phyloP scores from a whole-genome alignment of 129 eudicot genomes.

The Logfia minima region DNA sequence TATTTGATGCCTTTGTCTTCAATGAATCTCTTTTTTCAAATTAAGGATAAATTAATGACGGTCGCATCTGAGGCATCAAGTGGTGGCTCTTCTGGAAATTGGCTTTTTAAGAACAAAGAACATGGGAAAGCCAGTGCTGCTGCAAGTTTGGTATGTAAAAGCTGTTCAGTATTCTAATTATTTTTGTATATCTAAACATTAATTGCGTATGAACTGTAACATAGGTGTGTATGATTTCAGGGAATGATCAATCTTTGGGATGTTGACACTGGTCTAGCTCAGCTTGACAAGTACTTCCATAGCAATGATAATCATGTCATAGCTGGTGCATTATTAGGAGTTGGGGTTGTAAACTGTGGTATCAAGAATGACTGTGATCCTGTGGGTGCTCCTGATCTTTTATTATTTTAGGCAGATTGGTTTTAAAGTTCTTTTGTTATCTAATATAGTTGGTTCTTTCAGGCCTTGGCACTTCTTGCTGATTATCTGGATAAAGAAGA shows the following conservation, averaged over 20 bases:
- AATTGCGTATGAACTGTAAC: not conserved
- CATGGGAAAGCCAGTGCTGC: slow-evolving; percentile 99
- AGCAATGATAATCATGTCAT: slow-evolving; percentile 84
- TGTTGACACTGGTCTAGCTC: slow-evolving; percentile 96
- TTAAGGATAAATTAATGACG: slow-evolving; percentile 96
- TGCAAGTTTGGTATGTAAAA: slow-evolving; percentile 88
- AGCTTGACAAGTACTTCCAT: slow-evolving; percentile 91
- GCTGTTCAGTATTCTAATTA: not conserved
- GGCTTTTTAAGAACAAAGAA: slow-evolving; percentile 98
- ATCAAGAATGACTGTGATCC: slow-evolving; percentile 97
- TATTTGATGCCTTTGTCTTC: not conserved
- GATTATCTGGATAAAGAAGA: slow-evolving; percentile 90
- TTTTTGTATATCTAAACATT: not conserved
- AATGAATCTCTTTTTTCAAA: not conserved
- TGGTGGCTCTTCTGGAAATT: slow-evolving; percentile 77
- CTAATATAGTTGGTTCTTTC: slow-evolving; percentile 7
- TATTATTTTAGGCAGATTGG: not conserved
- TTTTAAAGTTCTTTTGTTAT: not conserved
- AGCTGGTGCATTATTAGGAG: slow-evolving; percentile 93
- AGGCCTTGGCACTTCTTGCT: slow-evolving; percentile 95
- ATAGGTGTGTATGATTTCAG: slow-evolving; percentile 31
- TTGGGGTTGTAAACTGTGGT: slow-evolving; percentile 88
- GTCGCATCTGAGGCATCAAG: slow-evolving; percentile 70
- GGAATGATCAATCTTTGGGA: slow-evolving; percentile 99
- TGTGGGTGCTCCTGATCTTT: slow-evolving; percentile 38